Percentiles rank a stretch among this genome's conserved stretches.
Conservation (phyloP, 352 stramenopile species). For the Blastocystis sp. region DNA sequence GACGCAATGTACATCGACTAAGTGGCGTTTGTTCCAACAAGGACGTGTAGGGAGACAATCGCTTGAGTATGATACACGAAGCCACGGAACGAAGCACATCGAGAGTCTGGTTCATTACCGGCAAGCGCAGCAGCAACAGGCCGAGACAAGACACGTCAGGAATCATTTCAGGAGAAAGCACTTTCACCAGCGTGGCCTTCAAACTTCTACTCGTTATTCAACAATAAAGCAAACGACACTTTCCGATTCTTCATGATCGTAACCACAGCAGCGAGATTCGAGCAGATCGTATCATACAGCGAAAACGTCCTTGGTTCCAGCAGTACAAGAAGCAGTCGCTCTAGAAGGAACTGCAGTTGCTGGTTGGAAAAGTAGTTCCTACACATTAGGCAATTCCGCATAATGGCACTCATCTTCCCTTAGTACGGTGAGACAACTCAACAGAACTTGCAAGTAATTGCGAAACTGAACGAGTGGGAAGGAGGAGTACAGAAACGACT, state of each 20-base stretch:
- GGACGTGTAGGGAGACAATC: background rate
- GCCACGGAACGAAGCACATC: conserved; percentile 30
- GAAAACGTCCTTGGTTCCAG: background rate
- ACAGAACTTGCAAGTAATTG: conserved; percentile 12
- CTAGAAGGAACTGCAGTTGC: background rate
- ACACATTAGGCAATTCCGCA: background rate
- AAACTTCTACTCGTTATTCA: background rate
- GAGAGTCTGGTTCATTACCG: conserved; percentile 19
- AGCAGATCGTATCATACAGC: conserved; percentile 28
- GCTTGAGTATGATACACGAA: conserved; percentile 13
- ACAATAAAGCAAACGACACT: background rate
- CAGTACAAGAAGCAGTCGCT: background rate
- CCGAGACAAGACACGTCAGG: background rate
- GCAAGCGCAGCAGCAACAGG: conserved; percentile 5
- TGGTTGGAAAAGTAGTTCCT: background rate
- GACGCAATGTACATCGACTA: background rate
- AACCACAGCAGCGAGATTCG: background rate
- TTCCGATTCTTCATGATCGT: background rate
- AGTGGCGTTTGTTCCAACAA: background rate
- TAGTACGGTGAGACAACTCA: background rate
- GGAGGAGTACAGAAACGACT: background rate
- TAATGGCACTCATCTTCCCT: background rate
- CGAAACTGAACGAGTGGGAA: conserved; percentile 8
- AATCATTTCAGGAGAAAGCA: background rate
- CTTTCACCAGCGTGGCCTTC: background rate